Conservation (phyloP, 148 eudicot species). For the Rhododendron henanense region DNA sequence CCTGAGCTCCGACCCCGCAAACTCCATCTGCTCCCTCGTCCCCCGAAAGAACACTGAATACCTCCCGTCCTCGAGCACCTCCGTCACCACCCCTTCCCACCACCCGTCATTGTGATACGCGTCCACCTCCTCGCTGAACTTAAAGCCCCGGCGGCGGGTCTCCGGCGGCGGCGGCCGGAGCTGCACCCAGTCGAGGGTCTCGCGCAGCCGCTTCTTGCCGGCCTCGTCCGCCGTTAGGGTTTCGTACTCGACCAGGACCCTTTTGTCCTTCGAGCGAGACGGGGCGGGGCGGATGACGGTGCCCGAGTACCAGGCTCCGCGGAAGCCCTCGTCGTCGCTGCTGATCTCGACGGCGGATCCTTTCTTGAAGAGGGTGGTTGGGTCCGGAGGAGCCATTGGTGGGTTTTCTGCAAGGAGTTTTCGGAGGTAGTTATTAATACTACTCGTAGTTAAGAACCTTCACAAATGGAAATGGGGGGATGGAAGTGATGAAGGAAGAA, state of each 20-base stretch:
- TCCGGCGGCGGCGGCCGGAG: conserved; percentile 76
- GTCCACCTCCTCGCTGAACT: conserved; percentile 69
- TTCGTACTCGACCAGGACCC: conserved; percentile 55
- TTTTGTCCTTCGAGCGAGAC: conserved; percentile 3
- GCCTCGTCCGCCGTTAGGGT: conserved; percentile 40
- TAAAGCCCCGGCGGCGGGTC: conserved; percentile 25
- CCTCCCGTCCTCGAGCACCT: conserved; percentile 24
- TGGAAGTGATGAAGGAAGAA: not conserved
- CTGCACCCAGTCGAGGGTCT: conserved; percentile 58
- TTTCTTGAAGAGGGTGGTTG: conserved; percentile 24
- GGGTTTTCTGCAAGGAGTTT: not conserved
- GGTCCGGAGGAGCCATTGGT: conserved; percentile 23
- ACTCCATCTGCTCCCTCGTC: conserved; percentile 56
- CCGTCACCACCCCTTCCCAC: conserved; percentile 89
- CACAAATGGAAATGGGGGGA: not conserved
- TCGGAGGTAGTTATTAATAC: not conserved
- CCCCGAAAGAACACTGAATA: conserved; percentile 63
- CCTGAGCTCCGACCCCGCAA: conserved; percentile 36
- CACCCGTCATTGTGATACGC: conserved; percentile 71
- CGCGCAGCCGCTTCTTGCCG: conserved; percentile 39
- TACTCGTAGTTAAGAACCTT: no score
- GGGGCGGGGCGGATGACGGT: conserved; percentile 43
- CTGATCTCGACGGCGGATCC: conserved; percentile 68
- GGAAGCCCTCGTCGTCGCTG: conserved; percentile 77
- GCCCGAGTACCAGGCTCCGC: conserved; percentile 78